Evolutionary conservation across 176 grass and related monocot species (phyloP).

Genomic region (Triticum dicoccoides): DNA sequence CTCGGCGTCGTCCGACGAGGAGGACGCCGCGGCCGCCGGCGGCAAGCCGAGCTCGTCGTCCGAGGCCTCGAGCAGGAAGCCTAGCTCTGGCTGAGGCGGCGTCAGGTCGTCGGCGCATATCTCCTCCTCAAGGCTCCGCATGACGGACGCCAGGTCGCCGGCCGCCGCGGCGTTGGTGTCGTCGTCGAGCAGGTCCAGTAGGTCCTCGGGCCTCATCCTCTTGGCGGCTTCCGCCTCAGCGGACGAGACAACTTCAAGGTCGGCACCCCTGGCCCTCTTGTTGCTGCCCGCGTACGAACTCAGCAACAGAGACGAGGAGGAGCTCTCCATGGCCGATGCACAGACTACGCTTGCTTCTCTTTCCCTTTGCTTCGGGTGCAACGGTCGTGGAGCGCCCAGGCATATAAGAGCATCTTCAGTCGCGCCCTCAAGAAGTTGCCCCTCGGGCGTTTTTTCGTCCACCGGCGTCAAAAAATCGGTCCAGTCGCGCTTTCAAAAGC

Average conservation of each 20-base stretch:
- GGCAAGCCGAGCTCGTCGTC: constrained; percentile 89
- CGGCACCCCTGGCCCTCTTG: constrained; percentile 44
- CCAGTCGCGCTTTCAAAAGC: too few relatives aligned
- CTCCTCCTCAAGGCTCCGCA: constrained; percentile 74
- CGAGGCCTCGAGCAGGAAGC: constrained; percentile 70
- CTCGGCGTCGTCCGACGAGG: constrained; percentile 11
- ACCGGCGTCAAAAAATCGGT: too few relatives aligned
- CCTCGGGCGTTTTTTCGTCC: too few relatives aligned
- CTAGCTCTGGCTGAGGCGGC: constrained; percentile 36
- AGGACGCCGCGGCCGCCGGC: constrained; percentile 1
- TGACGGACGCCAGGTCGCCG: constrained; percentile 68
- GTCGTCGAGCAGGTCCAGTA: constrained; percentile 60
- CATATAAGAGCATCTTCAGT: too few relatives aligned
- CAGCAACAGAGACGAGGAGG: background rate
- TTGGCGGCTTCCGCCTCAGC: constrained; percentile 5
- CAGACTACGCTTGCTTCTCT: too few relatives aligned
- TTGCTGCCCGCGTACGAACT: background rate
- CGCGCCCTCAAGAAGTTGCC: too few relatives aligned
- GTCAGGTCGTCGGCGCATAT: constrained; percentile 31
- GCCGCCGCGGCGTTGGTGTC: constrained; percentile 28
- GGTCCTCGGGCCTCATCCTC: constrained; percentile 43
- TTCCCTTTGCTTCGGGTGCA: too few relatives aligned
- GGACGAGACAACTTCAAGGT: background rate
- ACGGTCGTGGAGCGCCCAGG: too few relatives aligned
- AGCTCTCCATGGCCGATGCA: constrained; percentile 20